These are phyloP conservation scores for Cladosporium austrohemisphaericum DNA, from an alignment of 2,329 filamentous ascomycete genomes.

Conservation along the genomic window DNA sequence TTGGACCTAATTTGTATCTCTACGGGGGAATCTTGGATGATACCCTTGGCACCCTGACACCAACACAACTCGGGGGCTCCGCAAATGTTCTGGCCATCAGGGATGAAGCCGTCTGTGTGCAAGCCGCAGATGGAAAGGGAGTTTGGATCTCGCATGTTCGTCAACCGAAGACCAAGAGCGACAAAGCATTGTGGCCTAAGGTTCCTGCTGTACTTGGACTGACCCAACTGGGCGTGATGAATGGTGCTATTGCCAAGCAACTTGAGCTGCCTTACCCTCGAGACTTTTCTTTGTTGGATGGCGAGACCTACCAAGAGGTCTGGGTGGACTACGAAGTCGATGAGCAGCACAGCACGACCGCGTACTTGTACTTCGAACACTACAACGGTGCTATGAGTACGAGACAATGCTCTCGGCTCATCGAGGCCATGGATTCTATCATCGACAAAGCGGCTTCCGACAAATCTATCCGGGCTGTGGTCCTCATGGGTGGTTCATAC, in stretches of 20 bases:
- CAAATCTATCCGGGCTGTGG: constrained; percentile 34
- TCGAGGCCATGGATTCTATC: constrained; percentile 37
- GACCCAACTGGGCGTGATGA: constrained; percentile 34
- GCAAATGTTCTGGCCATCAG: constrained; percentile 37
- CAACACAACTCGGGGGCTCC: constrained; percentile 17
- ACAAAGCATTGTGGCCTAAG: constrained; percentile 42
- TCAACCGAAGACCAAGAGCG: constrained; percentile 37
- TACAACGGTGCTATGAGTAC: constrained; percentile 47
- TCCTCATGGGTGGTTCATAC: constrained; percentile 42
- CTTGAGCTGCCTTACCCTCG: constrained; percentile 20
- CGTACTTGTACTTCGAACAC: constrained; percentile 43
- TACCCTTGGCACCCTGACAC: constrained; percentile 17
- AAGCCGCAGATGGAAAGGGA: constrained; percentile 38
- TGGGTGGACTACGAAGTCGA: constrained; percentile 37
- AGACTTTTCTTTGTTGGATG: constrained; percentile 31
- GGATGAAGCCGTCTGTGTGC: constrained; percentile 34
- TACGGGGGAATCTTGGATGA: constrained; percentile 43
- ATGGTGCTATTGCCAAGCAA: constrained; percentile 14
- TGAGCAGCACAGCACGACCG: constrained; percentile 29
- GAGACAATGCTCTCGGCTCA: constrained; percentile 36
- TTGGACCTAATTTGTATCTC: constrained; percentile 38
- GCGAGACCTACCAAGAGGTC: constrained; percentile 39
- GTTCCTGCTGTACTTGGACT: constrained; percentile 38
- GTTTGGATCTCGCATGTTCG: constrained; percentile 43
- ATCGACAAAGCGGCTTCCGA: constrained; percentile 29